Base-by-base conservation (phyloP, 1,284 basidiomycete species). In the Lignosus rhinocerotis region DNA sequence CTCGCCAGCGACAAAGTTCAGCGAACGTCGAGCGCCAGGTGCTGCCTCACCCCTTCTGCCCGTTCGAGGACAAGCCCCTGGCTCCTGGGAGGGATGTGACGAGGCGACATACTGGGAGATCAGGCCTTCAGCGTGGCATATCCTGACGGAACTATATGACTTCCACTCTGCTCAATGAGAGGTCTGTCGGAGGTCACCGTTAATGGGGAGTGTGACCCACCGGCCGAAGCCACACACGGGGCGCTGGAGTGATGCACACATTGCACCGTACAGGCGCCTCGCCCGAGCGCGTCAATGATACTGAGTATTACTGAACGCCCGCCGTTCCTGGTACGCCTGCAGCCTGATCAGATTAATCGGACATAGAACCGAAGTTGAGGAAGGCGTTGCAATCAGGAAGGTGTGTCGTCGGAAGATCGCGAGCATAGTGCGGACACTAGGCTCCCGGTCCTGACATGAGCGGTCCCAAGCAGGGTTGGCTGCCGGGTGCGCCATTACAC, bases 141-240 rank as follows among this genome's bases (percentile, higher is more conserved):
- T 31, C 30, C 41, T 42, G 34, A 44, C 17, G 9, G 43, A 12
- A 21, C 51, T 53, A 39, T 30, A 33, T 36, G 49, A 31, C 21
- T 19, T 49, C 58, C 58, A 55, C 53, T 56, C 58, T 53, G 50
- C 53, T 48, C 49, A 36, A 21, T 8, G n/a, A 19, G 7, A 1
- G 46, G 14, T 38, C 16, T 6, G 19, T 32, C 51, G 10, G 49
- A 33, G 38, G 31, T 10, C 25, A 11, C 45, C 43, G 16, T 21
- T 3, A 30, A 39, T 32, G 53, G 45, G 16, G 25, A 41, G 36
- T 21, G 38, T 16, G n/a, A 33, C 16, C 25, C 39, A 42, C 51
- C 51, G 33, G 9, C 8, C 14, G 14, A 17, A 32, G 30, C 9
- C 19, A 33, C 31, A 19, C 21, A 41, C 56, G 56, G 51, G 51